Evolutionary conservation across 768 basidiomycete species (phyloP).

Genomic region (Russula abietina): DNA sequence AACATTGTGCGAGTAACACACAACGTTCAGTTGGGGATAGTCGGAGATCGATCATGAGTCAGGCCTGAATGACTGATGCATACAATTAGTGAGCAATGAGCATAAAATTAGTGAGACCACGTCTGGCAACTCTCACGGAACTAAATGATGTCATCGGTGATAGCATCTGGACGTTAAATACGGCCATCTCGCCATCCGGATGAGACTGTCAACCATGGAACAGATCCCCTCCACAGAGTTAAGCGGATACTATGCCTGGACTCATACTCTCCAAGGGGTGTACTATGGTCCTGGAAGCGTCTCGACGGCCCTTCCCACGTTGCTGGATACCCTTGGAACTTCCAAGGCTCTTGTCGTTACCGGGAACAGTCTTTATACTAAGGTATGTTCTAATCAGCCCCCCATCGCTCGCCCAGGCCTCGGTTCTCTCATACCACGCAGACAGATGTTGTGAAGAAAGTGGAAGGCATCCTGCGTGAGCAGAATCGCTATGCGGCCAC

Average conservation of each 20-base stretch:
- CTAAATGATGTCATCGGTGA: not conserved
- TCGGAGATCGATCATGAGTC: no score
- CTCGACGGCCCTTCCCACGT: slow-evolving; percentile 54
- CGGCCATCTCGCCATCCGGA: not conserved
- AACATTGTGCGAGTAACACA: no score
- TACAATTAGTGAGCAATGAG: no score
- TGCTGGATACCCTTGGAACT: slow-evolving; percentile 48
- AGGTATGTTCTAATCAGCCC: slow-evolving; percentile 36
- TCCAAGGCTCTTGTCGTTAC: slow-evolving; percentile 68
- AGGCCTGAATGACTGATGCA: no score
- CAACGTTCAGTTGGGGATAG: no score
- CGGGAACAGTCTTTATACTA: slow-evolving; percentile 58
- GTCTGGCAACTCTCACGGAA: no score
- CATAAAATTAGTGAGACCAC: no score
- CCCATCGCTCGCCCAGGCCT: not conserved
- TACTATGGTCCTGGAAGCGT: slow-evolving; percentile 69
- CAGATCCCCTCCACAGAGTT: slow-evolving; percentile 26
- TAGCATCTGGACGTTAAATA: not conserved
- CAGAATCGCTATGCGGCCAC: slow-evolving; percentile 57
- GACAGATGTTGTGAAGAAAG: slow-evolving; percentile 55
- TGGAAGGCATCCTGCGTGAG: slow-evolving; percentile 52
- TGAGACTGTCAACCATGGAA: not conserved
- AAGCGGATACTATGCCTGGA: slow-evolving; percentile 60
- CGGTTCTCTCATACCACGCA: slow-evolving; percentile 25
- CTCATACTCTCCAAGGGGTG: slow-evolving; percentile 59